phyloP scores from a whole-genome alignment of 495 filamentous ascomycete genomes.

The Penicillium soppii region DNA sequence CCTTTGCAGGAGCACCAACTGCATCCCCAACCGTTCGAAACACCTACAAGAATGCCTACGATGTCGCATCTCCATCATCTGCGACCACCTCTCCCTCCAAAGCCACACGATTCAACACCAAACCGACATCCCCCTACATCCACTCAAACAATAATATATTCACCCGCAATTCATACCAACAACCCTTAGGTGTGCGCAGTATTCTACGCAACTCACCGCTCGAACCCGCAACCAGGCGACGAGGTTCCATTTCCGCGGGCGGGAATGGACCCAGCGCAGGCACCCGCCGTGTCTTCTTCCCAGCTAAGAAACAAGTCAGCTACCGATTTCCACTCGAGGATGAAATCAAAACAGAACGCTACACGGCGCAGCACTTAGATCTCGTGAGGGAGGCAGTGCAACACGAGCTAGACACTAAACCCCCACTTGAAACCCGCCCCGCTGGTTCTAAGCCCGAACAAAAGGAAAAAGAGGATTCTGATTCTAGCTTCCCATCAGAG shows the following conservation, averaged over 20 bases:
- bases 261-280: conserved; percentile 30
- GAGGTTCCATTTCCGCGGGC: conserved; percentile 39
- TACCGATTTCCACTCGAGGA: conserved; percentile 55
- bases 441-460: conserved; percentile 33
- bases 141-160: conserved; percentile 23
- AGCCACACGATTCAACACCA: conserved; percentile 35
- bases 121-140: conserved; percentile 26
- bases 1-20: conserved; percentile 58
- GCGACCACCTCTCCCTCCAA: conserved; percentile 46
- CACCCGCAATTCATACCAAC: conserved; percentile 57
- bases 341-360: conserved; percentile 52
- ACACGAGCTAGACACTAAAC: conserved; percentile 8
- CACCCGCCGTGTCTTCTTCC: conserved; percentile 51
- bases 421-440: conserved; percentile 4
- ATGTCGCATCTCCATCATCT: conserved; percentile 63
- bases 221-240: conserved; percentile 30
- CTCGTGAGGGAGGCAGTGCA: conserved; percentile 16
- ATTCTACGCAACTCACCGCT: conserved; percentile 76
- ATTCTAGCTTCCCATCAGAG: conserved; percentile 32
- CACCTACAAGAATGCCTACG: conserved; percentile 78
- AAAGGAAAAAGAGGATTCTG: conserved; percentile 38
- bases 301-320: conserved; percentile 56
- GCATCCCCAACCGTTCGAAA: conserved; percentile 77
- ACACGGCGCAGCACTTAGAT: conserved; percentile 48
- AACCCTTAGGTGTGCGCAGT: conserved; percentile 63